Conservation (phyloP, 768 basidiomycete species). For the Sistotremastrum niveocremeum region DNA sequence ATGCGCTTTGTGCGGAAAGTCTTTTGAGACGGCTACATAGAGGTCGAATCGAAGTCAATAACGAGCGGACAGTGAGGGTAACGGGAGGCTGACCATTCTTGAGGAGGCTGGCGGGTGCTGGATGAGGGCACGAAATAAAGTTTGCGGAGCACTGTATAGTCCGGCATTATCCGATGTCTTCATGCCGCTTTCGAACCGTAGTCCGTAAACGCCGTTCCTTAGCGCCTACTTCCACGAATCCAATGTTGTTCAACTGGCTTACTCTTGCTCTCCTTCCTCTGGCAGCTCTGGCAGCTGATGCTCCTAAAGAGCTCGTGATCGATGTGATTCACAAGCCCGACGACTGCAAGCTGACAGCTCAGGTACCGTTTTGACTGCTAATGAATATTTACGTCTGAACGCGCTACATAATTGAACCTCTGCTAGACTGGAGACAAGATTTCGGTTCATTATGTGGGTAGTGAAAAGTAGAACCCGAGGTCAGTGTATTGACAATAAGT, state of each 20-base stretch:
- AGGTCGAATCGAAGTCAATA: slow-evolving; percentile 5
- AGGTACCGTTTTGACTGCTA: slow-evolving; percentile 1
- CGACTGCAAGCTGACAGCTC: slow-evolving; percentile 39
- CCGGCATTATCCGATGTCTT: slow-evolving; percentile 4
- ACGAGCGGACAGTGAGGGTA: neutral
- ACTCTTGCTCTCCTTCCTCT: slow-evolving; percentile 34
- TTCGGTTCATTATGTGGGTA: slow-evolving; percentile 65
- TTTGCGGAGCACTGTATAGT: slow-evolving; percentile 16
- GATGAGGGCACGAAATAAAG: slow-evolving; percentile 11
- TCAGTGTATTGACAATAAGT: slow-evolving; percentile 1
- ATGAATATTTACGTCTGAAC: neutral
- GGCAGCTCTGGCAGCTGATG: slow-evolving; percentile 31
- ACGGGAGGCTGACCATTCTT: slow-evolving; percentile 30
- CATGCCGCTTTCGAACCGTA: neutral
- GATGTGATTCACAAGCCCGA: slow-evolving; percentile 48
- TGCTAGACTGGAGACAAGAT: slow-evolving; percentile 42
- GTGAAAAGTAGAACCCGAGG: neutral
- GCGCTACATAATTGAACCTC: neutral
- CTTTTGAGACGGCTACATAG: slow-evolving; percentile 89
- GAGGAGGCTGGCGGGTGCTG: slow-evolving; percentile 14
- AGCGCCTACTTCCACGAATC: slow-evolving; percentile 23
- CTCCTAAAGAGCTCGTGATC: slow-evolving; percentile 44
- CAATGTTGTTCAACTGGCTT: slow-evolving; percentile 32
- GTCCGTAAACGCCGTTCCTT: neutral
- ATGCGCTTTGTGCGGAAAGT: slow-evolving; percentile 94